Conservation (phyloP, 2,329 filamentous ascomycete genomes). For the Trichoderma sp. region DNA sequence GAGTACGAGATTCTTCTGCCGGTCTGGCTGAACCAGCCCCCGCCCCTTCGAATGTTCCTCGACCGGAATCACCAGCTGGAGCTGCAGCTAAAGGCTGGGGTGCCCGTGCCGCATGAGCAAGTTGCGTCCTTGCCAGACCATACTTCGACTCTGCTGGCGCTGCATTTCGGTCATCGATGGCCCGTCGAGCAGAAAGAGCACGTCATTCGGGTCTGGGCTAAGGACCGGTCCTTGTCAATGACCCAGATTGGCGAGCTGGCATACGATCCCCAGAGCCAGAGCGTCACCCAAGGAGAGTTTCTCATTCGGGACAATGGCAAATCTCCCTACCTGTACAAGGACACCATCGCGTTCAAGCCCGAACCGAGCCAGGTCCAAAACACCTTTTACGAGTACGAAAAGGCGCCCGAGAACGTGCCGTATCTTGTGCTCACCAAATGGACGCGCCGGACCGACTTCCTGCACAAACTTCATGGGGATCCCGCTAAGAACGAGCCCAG, state of each 20-base stretch:
- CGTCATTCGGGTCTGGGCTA: constrained; percentile 47
- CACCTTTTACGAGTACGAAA: constrained; percentile 42
- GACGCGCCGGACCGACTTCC: constrained; percentile 60
- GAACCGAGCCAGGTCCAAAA: constrained; percentile 43
- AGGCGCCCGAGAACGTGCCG: constrained; percentile 48
- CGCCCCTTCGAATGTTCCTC: constrained; percentile 46
- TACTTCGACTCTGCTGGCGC: constrained; percentile 48
- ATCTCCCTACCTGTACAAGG: constrained; percentile 48
- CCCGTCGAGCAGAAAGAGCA: constrained; percentile 44
- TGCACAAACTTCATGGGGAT: constrained; percentile 47
- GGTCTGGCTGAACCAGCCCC: constrained; percentile 43
- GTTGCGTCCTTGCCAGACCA: constrained; percentile 43
- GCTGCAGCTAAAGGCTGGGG: constrained; percentile 33
- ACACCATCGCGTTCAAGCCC: constrained; percentile 50
- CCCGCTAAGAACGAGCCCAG: constrained; percentile 34
- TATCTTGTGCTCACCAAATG: constrained; percentile 55
- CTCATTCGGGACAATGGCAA: constrained; percentile 47
- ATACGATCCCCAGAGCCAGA: constrained; percentile 37
- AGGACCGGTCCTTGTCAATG: constrained; percentile 34
- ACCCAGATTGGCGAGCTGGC: constrained; percentile 38
- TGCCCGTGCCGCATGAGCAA: constrained; percentile 32
- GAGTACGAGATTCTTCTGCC: constrained; percentile 52
- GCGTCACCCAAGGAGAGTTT: constrained; percentile 31
- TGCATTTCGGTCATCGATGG: constrained; percentile 55
- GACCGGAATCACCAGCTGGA: constrained; percentile 42